phyloP scores from a whole-genome alignment of 139 green algal genomes.

The Chlamydomonas schloesseri region DNA sequence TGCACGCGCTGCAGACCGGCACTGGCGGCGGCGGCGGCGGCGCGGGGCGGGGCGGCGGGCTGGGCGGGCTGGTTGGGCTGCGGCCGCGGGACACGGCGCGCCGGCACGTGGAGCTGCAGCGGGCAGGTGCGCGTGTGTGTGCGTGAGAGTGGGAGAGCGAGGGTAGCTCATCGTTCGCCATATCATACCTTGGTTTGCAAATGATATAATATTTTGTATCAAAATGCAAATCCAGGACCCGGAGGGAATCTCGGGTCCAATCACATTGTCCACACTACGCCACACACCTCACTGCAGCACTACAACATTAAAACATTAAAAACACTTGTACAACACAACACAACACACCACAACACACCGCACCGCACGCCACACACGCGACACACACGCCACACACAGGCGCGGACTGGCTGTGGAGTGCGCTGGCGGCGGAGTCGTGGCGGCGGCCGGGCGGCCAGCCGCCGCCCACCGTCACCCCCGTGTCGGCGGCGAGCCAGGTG shows the following conservation, averaged over 20 bases:
- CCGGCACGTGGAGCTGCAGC: constrained; percentile 51
- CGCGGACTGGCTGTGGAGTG: constrained; percentile 62
- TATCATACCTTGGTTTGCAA: no score
- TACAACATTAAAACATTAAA: no score
- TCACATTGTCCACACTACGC: no score
- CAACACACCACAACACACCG: no score
- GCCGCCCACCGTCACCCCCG: constrained; percentile 24
- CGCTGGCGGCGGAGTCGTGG: constrained; percentile 22
- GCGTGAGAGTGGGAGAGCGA: no score
- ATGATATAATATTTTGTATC: no score
- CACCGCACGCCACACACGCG: no score
- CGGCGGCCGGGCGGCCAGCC: constrained; percentile 20
- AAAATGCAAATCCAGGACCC: no score
- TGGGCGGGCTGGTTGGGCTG: constrained; percentile 35
- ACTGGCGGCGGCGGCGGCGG: neutral
- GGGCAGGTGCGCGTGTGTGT: constrained; percentile 13
- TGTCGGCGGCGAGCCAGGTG: constrained; percentile 15
- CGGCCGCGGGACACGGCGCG: constrained; percentile 26
- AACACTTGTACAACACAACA: no score
- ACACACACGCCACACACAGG: no score
- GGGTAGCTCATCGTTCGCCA: neutral
- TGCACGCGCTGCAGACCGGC: constrained; percentile 36
- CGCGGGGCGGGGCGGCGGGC: neutral
- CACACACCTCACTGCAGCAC: no score
- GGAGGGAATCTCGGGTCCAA: no score